Conservation (phyloP, 495 filamentous ascomycete genomes). For the Daldinia grandis region DNA sequence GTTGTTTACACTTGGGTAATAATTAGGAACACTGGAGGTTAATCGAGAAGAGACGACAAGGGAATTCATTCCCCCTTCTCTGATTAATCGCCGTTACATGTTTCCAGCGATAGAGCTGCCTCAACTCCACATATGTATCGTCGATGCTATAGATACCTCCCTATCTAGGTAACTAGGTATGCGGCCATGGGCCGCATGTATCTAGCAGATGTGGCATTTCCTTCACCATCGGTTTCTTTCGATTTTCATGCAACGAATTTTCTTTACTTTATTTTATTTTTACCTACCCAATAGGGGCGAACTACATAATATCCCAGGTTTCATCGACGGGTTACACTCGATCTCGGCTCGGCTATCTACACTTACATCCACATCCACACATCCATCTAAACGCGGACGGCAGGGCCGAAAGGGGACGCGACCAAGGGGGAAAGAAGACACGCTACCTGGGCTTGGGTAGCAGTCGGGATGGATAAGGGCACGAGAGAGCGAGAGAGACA, state of each 20-base stretch:
- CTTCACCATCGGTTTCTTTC: background rate
- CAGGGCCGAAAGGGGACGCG: background rate
- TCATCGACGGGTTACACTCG: conserved; percentile 30
- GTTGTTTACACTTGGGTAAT: background rate
- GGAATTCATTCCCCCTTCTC: background rate
- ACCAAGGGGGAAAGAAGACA: background rate
- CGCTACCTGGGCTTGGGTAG: background rate
- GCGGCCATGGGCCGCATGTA: no score
- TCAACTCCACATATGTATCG: background rate
- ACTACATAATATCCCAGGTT: conserved; percentile 21
- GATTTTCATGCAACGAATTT: background rate
- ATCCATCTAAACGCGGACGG: conserved; percentile 3
- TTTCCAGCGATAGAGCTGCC: background rate
- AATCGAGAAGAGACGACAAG: background rate
- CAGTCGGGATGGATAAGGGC: background rate
- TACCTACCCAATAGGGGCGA: conserved; percentile 7
- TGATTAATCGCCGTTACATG: background rate
- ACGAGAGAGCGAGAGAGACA: conserved; percentile 8
- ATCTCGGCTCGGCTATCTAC: conserved; percentile 41
- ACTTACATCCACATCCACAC: background rate
- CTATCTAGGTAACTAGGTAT: no score
- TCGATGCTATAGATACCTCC: no score
- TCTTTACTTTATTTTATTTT: no score
- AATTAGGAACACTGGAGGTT: background rate
- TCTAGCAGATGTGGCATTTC: background rate